Evolutionary conservation across 805 yeast species (phyloP).

Genomic region (Starmerella riodocensis): DNA sequence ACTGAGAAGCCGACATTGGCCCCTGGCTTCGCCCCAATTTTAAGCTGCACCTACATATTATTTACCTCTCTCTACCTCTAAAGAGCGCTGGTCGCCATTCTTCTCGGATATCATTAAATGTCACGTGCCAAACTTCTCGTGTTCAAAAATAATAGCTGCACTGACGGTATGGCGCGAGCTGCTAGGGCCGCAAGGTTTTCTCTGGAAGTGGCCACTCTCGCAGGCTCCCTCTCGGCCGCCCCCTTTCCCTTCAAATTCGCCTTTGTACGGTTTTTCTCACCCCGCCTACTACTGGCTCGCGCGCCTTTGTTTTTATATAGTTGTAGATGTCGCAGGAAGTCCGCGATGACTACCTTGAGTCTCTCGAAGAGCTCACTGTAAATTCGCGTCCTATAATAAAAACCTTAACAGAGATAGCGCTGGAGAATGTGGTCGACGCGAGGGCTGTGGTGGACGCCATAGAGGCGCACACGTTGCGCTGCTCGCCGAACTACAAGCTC

Average conservation of each 20-base stretch:
- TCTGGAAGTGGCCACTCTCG: too few relatives aligned
- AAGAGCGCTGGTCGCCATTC: too few relatives aligned
- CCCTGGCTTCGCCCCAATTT: too few relatives aligned
- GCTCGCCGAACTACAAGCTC: conserved; percentile 73
- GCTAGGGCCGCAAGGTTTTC: too few relatives aligned
- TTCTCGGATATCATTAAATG: too few relatives aligned
- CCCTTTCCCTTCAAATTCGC: neutral
- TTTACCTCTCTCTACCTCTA: too few relatives aligned
- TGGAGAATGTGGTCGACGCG: conserved; percentile 68
- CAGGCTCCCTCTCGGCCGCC: too few relatives aligned
- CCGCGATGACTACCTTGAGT: conserved; percentile 53
- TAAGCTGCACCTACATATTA: too few relatives aligned
- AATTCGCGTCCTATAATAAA: conserved; percentile 85
- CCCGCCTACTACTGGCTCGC: neutral
- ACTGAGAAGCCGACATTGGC: too few relatives aligned
- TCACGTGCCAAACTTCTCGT: too few relatives aligned
- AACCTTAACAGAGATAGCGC: conserved; percentile 71
- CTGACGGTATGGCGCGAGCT: too few relatives aligned
- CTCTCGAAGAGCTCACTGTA: conserved; percentile 65
- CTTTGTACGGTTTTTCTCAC: neutral
- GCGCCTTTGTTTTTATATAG: conserved; percentile 9
- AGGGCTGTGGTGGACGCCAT: conserved; percentile 64
- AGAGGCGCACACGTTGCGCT: conserved; percentile 54
- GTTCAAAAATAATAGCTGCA: too few relatives aligned
- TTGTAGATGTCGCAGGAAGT: conserved; percentile 21